Base-by-base conservation (phyloP, 257 asterid species). In the Solanum rostratum region DNA sequence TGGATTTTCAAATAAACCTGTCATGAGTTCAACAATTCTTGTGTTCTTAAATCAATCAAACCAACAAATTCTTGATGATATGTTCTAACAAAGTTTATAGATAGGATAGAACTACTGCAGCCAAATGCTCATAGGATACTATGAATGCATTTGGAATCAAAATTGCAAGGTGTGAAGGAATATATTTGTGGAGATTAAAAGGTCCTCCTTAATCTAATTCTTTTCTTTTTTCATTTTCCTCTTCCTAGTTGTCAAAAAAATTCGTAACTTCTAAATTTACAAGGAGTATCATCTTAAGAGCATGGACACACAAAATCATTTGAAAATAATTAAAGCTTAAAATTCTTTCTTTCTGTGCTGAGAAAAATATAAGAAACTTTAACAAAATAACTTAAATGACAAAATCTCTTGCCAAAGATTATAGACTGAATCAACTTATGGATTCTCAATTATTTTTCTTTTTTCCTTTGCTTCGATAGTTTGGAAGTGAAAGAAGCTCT, bases 1-100 rank as follows among this genome's bases (percentile, higher is more conserved):
- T 93, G 99, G 88, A 95, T 90, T 83, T 94, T 93, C 88, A 97
- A 90, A 91, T 97, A 93, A 59, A 97, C 92, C 99, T 96, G 88
- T 83, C 85, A 89, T 29, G 83, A 81, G 49, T 86, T 46, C 70
- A 85, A 33, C 87, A 85, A 85, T 54, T 68, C 41, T 68, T 86
- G 78, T 52, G 13, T 16, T 78, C 49, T 14, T 53, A 55, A 29
- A 71, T 70, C 49, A 63, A 62, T 84, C 79, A 18, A 69, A 83
- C 73, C 81, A 66, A 86, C 30, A 84, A 86, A 82, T 62, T 79
- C 84, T 49, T 46, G 82, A 16, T 1, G 27, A 76, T 27, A 14
- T 13, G 45, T 8, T 16, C 5, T 46, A 45, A 74, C 41, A 46
- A 73, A 73, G 43, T 46, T 74, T n/a, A 46, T 16, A 46, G 24